A percentile compares a stretch with the other conserved stretches of the same genome.
Conservation (phyloP, 345 rosid species). For the Sisymbrium irio region DNA sequence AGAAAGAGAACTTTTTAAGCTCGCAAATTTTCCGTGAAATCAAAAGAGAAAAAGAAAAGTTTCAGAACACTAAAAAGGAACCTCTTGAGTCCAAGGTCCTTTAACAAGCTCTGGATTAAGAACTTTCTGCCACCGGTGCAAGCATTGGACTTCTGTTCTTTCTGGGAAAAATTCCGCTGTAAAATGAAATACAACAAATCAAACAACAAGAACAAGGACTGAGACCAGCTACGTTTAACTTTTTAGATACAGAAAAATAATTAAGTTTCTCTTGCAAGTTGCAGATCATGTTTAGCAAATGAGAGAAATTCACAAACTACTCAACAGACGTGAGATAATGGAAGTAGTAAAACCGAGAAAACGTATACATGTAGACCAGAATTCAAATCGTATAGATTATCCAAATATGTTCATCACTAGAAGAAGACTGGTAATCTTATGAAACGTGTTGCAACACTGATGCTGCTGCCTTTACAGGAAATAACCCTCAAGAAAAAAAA, state of each 20-base stretch:
- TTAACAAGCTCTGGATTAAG: constrained; percentile 91
- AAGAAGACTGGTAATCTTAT: background rate
- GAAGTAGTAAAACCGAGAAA: background rate
- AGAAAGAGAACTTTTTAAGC: background rate
- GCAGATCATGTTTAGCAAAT: background rate
- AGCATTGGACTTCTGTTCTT: constrained; percentile 93
- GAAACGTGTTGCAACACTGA: background rate
- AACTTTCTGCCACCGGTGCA: constrained; percentile 99
- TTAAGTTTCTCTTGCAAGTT: background rate
- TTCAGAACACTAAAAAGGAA: constrained; percentile 15
- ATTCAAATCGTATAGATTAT: background rate
- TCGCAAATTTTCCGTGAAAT: background rate
- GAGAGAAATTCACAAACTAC: background rate
- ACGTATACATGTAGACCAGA: background rate
- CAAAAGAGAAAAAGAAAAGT: background rate
- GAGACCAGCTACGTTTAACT: background rate
- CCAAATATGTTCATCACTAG: background rate
- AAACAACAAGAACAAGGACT: constrained; percentile 1
- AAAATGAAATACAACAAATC: constrained; percentile 9
- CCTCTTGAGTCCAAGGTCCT: constrained; percentile 99
- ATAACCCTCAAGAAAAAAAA: constrained; percentile 9
- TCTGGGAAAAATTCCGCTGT: constrained; percentile 86
- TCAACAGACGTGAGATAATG: background rate
- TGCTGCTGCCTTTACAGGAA: background rate
- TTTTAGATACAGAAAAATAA: background rate